Evolutionary conservation across 2,329 filamentous ascomycete species (phyloP).

Genomic region (Colletotrichum sp.): DNA sequence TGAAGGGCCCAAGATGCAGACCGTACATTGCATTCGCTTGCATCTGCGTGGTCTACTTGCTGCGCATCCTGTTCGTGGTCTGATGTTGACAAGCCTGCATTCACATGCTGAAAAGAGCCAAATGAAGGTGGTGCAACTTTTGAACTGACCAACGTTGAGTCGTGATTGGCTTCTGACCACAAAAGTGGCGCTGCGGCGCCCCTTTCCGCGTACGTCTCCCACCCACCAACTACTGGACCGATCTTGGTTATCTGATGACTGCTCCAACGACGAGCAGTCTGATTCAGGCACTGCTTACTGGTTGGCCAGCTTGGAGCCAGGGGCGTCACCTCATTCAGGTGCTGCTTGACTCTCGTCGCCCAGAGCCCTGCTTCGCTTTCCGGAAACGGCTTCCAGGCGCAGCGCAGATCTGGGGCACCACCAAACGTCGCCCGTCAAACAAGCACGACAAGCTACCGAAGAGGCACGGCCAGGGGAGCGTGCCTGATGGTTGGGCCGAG

Average conservation of each 20-base stretch:
- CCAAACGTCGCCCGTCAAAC: not conserved
- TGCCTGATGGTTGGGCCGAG: slow-evolving; percentile 2
- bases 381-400: not conserved
- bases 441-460: not conserved
- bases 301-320: not conserved
- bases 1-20: not conserved
- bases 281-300: not conserved
- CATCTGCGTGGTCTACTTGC: not conserved
- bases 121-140: not conserved
- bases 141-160: not conserved
- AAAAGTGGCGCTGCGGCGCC: not conserved
- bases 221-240: not conserved
- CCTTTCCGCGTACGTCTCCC: not conserved
- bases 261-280: not conserved
- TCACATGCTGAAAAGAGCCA: slow-evolving; percentile 6
- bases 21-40: not conserved
- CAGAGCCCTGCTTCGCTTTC: not conserved
- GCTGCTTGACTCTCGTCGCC: not conserved
- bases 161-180: not conserved
- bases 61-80: not conserved
- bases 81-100: not conserved
- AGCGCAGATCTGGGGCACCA: not conserved
- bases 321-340: not conserved
- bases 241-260: not conserved
- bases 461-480: not conserved